Evolutionary conservation across 1,284 basidiomycete species (phyloP).

Genomic region (Sporisorium reilianum): DNA sequence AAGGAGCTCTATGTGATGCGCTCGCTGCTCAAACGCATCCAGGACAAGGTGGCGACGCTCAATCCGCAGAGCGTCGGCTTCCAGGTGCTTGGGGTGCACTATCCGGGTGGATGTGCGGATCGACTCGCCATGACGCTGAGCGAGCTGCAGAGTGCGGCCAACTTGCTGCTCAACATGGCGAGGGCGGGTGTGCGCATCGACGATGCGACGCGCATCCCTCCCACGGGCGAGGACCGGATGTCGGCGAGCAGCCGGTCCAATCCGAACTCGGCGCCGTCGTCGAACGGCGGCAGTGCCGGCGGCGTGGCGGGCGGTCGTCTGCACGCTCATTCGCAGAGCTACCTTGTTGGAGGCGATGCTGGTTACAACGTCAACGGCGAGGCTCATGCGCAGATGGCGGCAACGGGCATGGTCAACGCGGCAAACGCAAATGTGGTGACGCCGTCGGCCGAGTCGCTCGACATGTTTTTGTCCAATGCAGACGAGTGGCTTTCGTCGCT

Average conservation of each 20-base stretch:
- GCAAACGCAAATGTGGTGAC: slow-evolving; percentile 20
- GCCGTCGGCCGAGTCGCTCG: slow-evolving; percentile 35
- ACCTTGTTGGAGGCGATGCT: slow-evolving; percentile 1
- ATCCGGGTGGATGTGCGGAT: slow-evolving; percentile 42
- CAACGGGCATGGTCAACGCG: background rate
- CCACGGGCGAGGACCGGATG: slow-evolving; percentile 21
- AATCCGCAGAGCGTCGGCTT: slow-evolving; percentile 43
- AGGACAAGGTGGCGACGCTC: slow-evolving; percentile 42
- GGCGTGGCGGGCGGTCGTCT: background rate
- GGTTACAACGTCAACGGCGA: background rate
- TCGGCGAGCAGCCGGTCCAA: slow-evolving; percentile 20
- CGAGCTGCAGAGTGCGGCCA: slow-evolving; percentile 43
- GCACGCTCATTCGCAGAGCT: slow-evolving; percentile 11
- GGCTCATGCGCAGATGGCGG: background rate
- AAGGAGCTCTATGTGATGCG: slow-evolving; percentile 50
- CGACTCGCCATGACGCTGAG: slow-evolving; percentile 38
- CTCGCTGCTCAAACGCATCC: slow-evolving; percentile 42
- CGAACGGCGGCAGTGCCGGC: background rate
- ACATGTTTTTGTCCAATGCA: slow-evolving; percentile 43
- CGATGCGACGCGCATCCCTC: slow-evolving; percentile 41
- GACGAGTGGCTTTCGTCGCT: slow-evolving; percentile 48
- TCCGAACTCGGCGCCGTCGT: slow-evolving; percentile 21
- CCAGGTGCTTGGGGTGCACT: slow-evolving; percentile 42
- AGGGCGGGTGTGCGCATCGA: slow-evolving; percentile 43
- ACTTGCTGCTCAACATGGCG: slow-evolving; percentile 45